A percentile compares a stretch with the other conserved stretches of the same genome.
These are phyloP conservation scores for Crepidotus variabilis DNA, from an alignment of 768 basidiomycete genomes.

Conservation along the genomic window DNA sequence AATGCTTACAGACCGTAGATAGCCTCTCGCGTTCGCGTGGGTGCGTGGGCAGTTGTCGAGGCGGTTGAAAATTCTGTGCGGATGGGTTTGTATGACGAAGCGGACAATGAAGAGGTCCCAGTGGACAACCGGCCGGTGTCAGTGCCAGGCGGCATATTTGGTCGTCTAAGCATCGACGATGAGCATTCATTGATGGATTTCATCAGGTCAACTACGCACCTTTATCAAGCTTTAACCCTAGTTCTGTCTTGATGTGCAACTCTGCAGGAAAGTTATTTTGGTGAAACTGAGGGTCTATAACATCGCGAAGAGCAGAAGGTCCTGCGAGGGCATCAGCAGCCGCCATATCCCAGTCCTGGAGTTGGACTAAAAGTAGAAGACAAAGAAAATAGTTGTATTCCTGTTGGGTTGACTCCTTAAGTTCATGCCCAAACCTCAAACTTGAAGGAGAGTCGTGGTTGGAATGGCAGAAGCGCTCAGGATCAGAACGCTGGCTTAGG, in stretches of 20 bases:
- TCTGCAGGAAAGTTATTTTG: constrained; percentile 89
- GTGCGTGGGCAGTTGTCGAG: constrained; percentile 77
- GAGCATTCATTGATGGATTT: not conserved
- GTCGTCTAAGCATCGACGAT: constrained; percentile 53
- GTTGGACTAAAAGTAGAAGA: not conserved
- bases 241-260: constrained; percentile 72
- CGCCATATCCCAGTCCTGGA: constrained; percentile 22
- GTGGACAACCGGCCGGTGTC: constrained; percentile 81
- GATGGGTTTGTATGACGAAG: constrained; percentile 90
- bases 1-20: constrained; percentile 97
- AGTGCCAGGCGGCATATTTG: constrained; percentile 90
- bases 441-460: not conserved
- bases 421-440: not conserved
- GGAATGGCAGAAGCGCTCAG: too few relatives aligned
- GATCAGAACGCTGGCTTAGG: not conserved
- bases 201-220: constrained; percentile 44
- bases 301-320: constrained; percentile 58
- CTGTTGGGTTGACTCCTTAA: not conserved
- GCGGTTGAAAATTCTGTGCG: constrained; percentile 83
- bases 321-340: constrained; percentile 49
- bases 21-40: constrained; percentile 80
- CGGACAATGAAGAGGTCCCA: constrained; percentile 90
- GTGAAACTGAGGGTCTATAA: constrained; percentile 89
- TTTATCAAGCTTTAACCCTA: constrained; percentile 88
- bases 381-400: not conserved